A percentile compares a stretch with the other conserved stretches of the same genome.
These are phyloP conservation scores for Ephemerocybe angulata DNA, from an alignment of 768 basidiomycete species.

Conservation along the genomic window DNA sequence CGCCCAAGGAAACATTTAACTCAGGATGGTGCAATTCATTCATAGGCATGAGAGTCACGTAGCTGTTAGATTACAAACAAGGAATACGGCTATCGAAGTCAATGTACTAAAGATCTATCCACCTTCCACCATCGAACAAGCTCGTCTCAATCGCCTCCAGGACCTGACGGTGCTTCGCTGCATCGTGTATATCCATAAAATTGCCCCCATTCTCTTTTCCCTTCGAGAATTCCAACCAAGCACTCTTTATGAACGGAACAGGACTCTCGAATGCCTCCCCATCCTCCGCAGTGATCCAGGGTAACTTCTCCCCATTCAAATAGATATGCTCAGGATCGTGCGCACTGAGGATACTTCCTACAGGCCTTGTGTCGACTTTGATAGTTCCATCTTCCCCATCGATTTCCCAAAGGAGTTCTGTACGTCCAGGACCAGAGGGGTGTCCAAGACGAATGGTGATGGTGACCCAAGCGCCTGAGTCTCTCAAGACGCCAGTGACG, in stretches of 20 bases:
- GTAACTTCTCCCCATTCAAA: conserved; percentile 18
- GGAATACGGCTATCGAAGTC: too few species aligned
- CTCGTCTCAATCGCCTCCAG: conserved; percentile 18
- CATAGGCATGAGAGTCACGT: too few species aligned
- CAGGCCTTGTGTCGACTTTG: conserved; percentile 6
- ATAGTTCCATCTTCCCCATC: conserved; percentile 16
- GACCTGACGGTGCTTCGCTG: conserved; percentile 13
- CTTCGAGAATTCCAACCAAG: conserved; percentile 14
- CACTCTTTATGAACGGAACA: not conserved
- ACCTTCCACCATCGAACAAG: not conserved
- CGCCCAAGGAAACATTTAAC: too few species aligned
- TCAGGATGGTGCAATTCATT: too few species aligned
- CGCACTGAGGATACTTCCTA: conserved; percentile 1
- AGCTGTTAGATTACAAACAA: too few species aligned
- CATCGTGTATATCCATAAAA: conserved; percentile 19
- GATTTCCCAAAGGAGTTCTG: conserved; percentile 12
- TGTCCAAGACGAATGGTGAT: conserved; percentile 1
- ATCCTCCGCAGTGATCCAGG: not conserved
- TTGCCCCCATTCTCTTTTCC: conserved; percentile 5
- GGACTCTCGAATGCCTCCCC: not conserved
- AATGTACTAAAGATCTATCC: not conserved
- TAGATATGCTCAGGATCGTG: conserved; percentile 10
- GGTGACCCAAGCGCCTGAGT: conserved; percentile 2
- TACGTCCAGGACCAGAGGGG: conserved; percentile 9
- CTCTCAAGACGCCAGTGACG: conserved; percentile 7